A percentile compares a stretch with the other conserved stretches of the same genome.
These are phyloP conservation scores for Amorphotheca resinae DNA, from an alignment of 495 filamentous ascomycete genomes.

Conservation along the genomic window DNA sequence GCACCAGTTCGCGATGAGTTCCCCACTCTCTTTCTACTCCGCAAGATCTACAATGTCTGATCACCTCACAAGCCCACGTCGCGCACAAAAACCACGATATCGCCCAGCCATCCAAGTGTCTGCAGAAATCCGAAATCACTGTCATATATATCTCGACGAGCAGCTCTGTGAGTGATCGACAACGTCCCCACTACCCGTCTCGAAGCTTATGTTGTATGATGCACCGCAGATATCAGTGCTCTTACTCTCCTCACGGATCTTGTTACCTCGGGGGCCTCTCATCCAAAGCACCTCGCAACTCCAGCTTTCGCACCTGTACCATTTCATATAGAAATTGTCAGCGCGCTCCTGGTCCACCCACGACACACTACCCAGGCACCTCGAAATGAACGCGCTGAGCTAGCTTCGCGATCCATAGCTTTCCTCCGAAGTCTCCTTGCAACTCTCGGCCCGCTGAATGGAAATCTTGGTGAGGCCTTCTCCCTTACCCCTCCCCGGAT, in stretches of 20 bases:
- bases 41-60: conserved; percentile 10
- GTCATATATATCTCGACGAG: conserved; percentile 65
- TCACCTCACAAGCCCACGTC: conserved; percentile 18
- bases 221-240: conserved; percentile 46
- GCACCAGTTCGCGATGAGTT: no score
- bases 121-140: conserved; percentile 49
- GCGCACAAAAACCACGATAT: conserved; percentile 25
- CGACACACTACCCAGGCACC: conserved; percentile 36
- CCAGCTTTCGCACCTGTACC: conserved; percentile 30
- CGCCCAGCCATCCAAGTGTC: conserved; percentile 42
- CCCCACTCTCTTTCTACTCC: no score
- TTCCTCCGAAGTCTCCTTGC: conserved; percentile 45
- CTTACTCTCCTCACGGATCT: conserved; percentile 55
- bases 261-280: conserved; percentile 41
- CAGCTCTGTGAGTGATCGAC: conserved; percentile 43
- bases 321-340: conserved; percentile 22
- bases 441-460: conserved; percentile 38
- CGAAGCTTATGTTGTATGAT: no score
- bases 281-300: conserved; percentile 29
- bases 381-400: conserved; percentile 36
- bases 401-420: conserved; percentile 39
- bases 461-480: conserved; percentile 40
- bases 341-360: conserved; percentile 17
- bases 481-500: conserved; percentile 38
- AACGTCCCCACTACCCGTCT: not conserved